Evolutionary conservation across 768 basidiomycete genomes (phyloP), one percentile per base, ranked within the genome.

Genomic region (Lentinula edodes): DNA sequence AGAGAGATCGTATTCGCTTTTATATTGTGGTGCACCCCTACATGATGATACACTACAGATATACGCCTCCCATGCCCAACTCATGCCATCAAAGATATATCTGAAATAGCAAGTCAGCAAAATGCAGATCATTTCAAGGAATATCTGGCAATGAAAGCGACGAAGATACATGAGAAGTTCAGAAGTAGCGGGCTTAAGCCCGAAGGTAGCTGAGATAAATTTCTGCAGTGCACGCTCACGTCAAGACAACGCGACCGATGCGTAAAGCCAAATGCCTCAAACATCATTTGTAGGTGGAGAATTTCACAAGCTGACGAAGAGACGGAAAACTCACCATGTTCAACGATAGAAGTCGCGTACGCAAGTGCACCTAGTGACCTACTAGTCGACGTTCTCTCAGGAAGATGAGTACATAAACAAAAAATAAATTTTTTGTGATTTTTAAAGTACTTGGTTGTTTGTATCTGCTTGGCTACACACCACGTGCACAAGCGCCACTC

Each of bases 221-320:
- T 87, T 91, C 89, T 89, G 86, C 90, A 91, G 73, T 78, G 87
- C 86, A 83, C 82, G 83, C 39, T 43, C 54, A 41, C 41, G 43
- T 48, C 57, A 58, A 45, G 42, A 58, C 41, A 58, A 58, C 41
- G 15, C 41, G 35, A 39, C 35, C 23, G 74, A 66, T 68, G 84
- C 88, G 66, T 91, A 90, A 90, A 90, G 89, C 89, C 89, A 91
- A 90, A 90, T 91, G 89, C 89, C 89, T 91, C 89, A 90, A 89
- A 86, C 89, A 91, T 91, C 89, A 87, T 84, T 39, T 64, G 58
- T 55, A 43, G 39, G 34, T 34, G 51, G 53, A 15, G 51, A 51
- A 16, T 16, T 42, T 13, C 1, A 2, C 42, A 7, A 18, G 43
- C 39, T 13, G 5, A 58, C 41, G 12, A 28, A 46, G 18, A 23